A percentile compares a stretch with the other conserved stretches of the same genome.
Evolutionary conservation across 2,329 filamentous ascomycete genomes (phyloP).

Genomic region (Capronia epimyces): DNA sequence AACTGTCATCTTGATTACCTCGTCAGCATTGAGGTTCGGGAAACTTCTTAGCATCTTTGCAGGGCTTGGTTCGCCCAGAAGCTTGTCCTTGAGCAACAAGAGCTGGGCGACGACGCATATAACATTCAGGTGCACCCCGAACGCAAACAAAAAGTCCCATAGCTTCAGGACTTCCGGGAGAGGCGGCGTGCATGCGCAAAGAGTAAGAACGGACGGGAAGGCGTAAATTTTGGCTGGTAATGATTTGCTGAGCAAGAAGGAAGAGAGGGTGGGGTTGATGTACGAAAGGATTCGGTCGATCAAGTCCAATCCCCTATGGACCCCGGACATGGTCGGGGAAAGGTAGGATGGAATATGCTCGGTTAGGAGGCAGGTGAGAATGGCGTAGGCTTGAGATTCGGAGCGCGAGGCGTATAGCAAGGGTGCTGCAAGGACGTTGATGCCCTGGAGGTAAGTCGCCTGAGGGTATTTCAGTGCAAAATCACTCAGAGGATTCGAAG

Average conservation of each 20-base stretch:
- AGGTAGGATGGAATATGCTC: conserved; percentile 90
- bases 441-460: conserved; percentile 77
- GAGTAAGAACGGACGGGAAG: conserved; percentile 87
- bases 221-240: conserved; percentile 93
- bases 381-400: conserved; percentile 88
- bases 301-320: conserved; percentile 82
- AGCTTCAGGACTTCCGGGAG: conserved; percentile 85
- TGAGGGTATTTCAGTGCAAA: conserved; percentile 33
- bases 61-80: conserved; percentile 79
- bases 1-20: conserved; percentile 78
- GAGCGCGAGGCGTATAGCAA: conserved; percentile 92
- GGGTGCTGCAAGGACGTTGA: conserved; percentile 95
- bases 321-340: conserved; percentile 91
- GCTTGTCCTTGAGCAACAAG: conserved; percentile 76
- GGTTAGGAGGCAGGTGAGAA: conserved; percentile 83
- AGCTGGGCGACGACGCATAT: conserved; percentile 94
- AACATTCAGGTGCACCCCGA: conserved; percentile 90
- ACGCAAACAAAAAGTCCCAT: conserved; percentile 97
- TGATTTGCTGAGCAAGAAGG: conserved; percentile 77
- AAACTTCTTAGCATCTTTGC: conserved; percentile 88
- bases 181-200: conserved; percentile 93
- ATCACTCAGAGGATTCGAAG: conserved; percentile 46
- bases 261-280: conserved; percentile 80
- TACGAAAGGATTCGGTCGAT: conserved; percentile 90
- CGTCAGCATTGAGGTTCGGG: conserved; percentile 73